Evolutionary conservation across 164 flowering plant genomes (phyloP).

Genomic region (Akebia trifoliata): DNA sequence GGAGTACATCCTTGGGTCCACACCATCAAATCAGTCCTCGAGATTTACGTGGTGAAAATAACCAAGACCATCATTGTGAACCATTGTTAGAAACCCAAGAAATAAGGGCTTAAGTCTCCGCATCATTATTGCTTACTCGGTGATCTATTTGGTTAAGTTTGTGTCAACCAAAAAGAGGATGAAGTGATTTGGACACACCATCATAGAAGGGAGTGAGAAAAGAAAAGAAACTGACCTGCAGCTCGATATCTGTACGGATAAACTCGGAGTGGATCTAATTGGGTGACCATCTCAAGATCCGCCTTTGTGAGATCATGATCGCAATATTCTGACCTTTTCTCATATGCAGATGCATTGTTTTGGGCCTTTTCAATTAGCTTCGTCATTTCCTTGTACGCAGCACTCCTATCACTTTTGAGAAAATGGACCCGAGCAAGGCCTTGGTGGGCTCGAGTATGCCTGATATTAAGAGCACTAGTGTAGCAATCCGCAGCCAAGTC

Average conservation of each 20-base stretch:
- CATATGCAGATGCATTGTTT: conserved; percentile 95
- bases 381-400: conserved; percentile 93
- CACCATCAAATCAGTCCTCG: too few species aligned
- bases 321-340: conserved; percentile 96
- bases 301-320: conserved; percentile 83
- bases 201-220: neutral
- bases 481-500: conserved; percentile 95
- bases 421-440: conserved; percentile 95
- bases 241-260: conserved; percentile 99
- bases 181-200: too few species aligned
- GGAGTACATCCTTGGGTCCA: too few species aligned
- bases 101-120: too few species aligned
- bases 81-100: too few species aligned
- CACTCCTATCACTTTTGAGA: conserved; percentile 61
- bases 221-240: conserved; percentile 57
- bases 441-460: conserved; percentile 96
- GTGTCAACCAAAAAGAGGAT: too few species aligned
- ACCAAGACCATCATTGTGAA: too few species aligned
- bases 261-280: conserved; percentile 86
- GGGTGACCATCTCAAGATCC: conserved; percentile 90
- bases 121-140: too few species aligned
- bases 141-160: too few species aligned
- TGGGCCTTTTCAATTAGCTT: conserved; percentile 82
- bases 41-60: too few species aligned
- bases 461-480: conserved; percentile 81